phyloP scores from a whole-genome alignment of 805 yeast genomes.

The Saturnispora halmiae region DNA sequence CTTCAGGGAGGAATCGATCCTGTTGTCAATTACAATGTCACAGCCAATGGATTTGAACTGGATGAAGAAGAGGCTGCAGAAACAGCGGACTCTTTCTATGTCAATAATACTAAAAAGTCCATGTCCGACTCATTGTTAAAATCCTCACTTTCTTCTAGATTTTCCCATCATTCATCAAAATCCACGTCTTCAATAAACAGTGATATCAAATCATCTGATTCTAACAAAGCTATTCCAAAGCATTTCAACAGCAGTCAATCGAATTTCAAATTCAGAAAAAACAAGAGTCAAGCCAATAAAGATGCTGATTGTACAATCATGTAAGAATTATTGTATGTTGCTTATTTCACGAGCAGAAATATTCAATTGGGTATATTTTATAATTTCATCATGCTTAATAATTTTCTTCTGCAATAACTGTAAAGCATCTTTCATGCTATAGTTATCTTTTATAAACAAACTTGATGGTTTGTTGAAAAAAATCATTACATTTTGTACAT shows the following conservation, averaged over 20 bases:
- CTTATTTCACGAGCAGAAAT: no score
- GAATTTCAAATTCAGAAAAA: conserved; percentile 7
- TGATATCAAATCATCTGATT: neutral
- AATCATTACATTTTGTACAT: no score
- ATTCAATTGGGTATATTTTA: no score
- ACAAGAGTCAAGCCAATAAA: conserved; percentile 9
- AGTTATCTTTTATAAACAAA: no score
- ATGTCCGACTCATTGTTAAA: neutral
- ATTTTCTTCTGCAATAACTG: no score
- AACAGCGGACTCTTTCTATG: conserved; percentile 5
- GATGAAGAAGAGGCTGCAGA: conserved; percentile 8
- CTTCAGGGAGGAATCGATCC: conserved; percentile 55
- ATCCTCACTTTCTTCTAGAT: conserved; percentile 4
- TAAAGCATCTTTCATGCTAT: no score
- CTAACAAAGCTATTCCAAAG: neutral
- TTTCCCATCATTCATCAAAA: conserved; percentile 1
- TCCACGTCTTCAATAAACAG: neutral
- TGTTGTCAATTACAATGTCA: conserved; percentile 22
- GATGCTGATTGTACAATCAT: conserved; percentile 28
- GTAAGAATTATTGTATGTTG: conserved; percentile 18
- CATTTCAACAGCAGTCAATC: neutral
- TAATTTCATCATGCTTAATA: no score
- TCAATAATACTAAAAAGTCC: conserved; percentile 1
- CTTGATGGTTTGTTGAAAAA: no score
- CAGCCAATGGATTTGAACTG: conserved; percentile 2